phyloP scores from a whole-genome alignment of 208 protist genomes.

The Leishmania turanica region DNA sequence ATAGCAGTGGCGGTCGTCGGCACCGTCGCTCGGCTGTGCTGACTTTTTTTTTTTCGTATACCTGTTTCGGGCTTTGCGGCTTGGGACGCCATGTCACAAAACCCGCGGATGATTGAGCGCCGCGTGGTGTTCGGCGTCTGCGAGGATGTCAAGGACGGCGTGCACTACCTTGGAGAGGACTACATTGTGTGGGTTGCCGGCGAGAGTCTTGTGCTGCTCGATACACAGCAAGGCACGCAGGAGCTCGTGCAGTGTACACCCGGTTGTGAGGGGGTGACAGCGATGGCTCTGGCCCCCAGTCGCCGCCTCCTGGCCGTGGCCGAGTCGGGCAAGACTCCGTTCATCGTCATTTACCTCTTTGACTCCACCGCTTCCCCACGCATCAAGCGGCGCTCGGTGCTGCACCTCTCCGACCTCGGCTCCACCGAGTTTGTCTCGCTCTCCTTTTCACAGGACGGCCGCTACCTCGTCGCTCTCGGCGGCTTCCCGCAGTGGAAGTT shows the following conservation, averaged over 20 bases:
- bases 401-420: constrained; percentile 84
- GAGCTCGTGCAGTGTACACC: constrained; percentile 90
- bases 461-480: constrained; percentile 86
- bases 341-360: constrained; percentile 92
- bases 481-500: constrained; percentile 94
- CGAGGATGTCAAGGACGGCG: constrained; percentile 91
- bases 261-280: constrained; percentile 87
- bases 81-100: constrained; percentile 38
- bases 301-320: constrained; percentile 94
- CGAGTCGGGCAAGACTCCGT: constrained; percentile 83
- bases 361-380: constrained; percentile 83
- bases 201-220: constrained; percentile 91
- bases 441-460: constrained; percentile 91
- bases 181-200: constrained; percentile 94
- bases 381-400: constrained; percentile 80
- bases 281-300: constrained; percentile 90
- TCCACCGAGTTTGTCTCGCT: constrained; percentile 90
- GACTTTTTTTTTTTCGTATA: constrained; percentile 7
- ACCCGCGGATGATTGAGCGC: constrained; percentile 81
- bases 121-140: constrained; percentile 94
- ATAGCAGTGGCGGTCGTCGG: not conserved
- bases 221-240: constrained; percentile 91
- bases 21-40: not conserved
- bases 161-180: constrained; percentile 94
- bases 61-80: not conserved